Evolutionary conservation across 2,329 filamentous ascomycete species (phyloP), one percentile per base, ranked within the genome.

Genomic region (Aspergillus sp.): DNA sequence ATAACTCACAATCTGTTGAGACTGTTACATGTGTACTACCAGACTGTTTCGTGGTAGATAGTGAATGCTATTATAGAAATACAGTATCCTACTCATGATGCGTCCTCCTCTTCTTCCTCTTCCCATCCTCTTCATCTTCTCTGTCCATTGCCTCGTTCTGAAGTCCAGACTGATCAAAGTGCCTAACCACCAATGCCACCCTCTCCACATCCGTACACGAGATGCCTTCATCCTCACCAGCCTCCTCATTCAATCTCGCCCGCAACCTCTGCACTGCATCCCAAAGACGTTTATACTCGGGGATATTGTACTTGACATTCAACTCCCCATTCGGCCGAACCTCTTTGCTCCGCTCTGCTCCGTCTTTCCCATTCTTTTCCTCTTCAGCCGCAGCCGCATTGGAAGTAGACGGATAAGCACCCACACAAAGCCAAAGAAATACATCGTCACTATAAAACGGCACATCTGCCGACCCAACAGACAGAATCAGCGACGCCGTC

Each of bases 401-500:
- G 12, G 27, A 48, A 15, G 22, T 19, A 22, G 13, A 33, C 22
- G 30, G 17, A 47, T 46, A 56, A 3, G 19, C 61, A 17, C 45
- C 55, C 39, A 67, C 17, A 68, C 70, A 69, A 2, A 79, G 61
- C 76, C 77, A 79, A 9, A 70, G 61, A 51, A 68, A 79, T 20
- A 73, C 57, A 61, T 79, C 76, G 44, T 79, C 77, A 40, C 75
- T 77, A 59, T 75, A 79, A 46, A 79, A 79, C 0, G 77, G 76
- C 2, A 73, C 58, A 17, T 68, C 62, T 3, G 48, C 58, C 1
- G 69, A 66, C 3, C 62, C 70, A 8, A 75, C 65, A 6, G 73
- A 75, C 3, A 79, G 66, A 19, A 79, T 67, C 19, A 79, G 63
- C 2, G 77, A 77, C 2, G 75, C 75, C 1, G 77, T 79, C 6